These are phyloP conservation scores for Magnaporthales sp. DNA, from an alignment of 2,329 filamentous ascomycete species.

Conservation along the genomic window DNA sequence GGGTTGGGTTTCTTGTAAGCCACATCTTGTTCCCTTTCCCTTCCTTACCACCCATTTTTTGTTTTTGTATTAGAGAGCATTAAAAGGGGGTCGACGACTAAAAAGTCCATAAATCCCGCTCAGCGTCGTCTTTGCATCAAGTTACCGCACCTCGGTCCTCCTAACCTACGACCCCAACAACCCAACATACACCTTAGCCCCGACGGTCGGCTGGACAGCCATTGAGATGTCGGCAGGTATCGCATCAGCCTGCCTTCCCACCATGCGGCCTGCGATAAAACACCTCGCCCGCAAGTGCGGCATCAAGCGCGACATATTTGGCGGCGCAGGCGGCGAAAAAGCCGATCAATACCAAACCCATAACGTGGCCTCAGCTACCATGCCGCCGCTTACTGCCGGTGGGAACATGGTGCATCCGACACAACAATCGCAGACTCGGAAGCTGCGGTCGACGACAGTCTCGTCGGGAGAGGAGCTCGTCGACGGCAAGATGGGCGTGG, in stretches of 20 bases:
- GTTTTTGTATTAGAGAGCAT: no score
- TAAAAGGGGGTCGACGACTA: no score
- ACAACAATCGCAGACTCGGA: not conserved
- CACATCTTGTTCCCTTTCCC: not conserved
- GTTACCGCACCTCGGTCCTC: constrained; percentile 36
- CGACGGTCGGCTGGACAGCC: constrained; percentile 36
- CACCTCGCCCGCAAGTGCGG: constrained; percentile 27
- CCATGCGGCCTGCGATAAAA: constrained; percentile 35
- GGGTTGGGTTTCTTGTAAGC: constrained; percentile 33
- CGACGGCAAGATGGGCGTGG: not conserved
- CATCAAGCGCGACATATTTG: constrained; percentile 20
- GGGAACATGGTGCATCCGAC: not conserved
- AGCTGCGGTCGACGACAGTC: not conserved
- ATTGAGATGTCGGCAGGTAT: constrained; percentile 42
- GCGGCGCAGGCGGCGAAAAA: not conserved
- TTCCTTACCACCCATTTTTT: no score
- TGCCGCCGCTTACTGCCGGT: not conserved
- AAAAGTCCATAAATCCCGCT: no score
- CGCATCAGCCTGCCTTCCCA: constrained; percentile 43
- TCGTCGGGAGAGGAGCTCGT: not conserved
- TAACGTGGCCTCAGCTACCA: not conserved
- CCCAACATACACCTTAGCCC: constrained; percentile 36
- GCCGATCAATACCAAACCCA: not conserved
- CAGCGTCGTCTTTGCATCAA: constrained; percentile 37
- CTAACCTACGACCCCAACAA: constrained; percentile 31